Evolutionary conservation across 768 basidiomycete species (phyloP).

Genomic region (Termitomyces sp.): DNA sequence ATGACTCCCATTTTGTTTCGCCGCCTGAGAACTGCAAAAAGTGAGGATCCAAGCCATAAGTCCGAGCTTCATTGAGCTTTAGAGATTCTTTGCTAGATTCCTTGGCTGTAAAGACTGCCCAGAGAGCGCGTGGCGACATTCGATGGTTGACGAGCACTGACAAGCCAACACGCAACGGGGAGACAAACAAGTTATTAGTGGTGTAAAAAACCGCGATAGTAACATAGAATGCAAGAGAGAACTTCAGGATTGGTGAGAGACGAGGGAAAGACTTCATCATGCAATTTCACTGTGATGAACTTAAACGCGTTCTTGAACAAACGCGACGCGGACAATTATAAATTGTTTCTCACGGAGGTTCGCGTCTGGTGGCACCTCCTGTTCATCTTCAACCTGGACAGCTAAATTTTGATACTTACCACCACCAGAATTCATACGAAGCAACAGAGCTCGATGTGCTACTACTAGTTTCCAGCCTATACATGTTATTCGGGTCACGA

Average conservation of each 20-base stretch:
- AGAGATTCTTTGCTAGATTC: slow-evolving; percentile 8
- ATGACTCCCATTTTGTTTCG: slow-evolving; percentile 29
- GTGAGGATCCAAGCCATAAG: slow-evolving; percentile 10
- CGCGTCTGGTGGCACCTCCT: too few species aligned
- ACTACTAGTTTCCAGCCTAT: too few species aligned
- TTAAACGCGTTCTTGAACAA: background rate
- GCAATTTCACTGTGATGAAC: background rate
- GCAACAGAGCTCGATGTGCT: too few species aligned
- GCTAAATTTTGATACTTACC: too few species aligned
- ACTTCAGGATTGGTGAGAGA: slow-evolving; percentile 21
- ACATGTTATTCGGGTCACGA: too few species aligned
- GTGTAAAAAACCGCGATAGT: slow-evolving; percentile 41
- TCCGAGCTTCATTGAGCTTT: slow-evolving; percentile 6
- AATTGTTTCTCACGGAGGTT: too few species aligned
- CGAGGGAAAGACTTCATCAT: slow-evolving; percentile 5
- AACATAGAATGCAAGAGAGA: slow-evolving; percentile 31
- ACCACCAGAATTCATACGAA: too few species aligned
- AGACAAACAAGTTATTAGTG: slow-evolving; percentile 34
- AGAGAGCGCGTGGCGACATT: slow-evolving; percentile 17
- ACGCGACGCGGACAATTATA: background rate
- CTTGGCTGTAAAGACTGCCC: slow-evolving; percentile 7
- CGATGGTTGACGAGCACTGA: slow-evolving; percentile 22
- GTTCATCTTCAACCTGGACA: too few species aligned
- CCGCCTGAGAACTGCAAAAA: slow-evolving; percentile 11
- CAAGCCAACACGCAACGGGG: slow-evolving; percentile 26